Conservation (phyloP, 2,329 filamentous ascomycete species). For the Curvularia lunata region DNA sequence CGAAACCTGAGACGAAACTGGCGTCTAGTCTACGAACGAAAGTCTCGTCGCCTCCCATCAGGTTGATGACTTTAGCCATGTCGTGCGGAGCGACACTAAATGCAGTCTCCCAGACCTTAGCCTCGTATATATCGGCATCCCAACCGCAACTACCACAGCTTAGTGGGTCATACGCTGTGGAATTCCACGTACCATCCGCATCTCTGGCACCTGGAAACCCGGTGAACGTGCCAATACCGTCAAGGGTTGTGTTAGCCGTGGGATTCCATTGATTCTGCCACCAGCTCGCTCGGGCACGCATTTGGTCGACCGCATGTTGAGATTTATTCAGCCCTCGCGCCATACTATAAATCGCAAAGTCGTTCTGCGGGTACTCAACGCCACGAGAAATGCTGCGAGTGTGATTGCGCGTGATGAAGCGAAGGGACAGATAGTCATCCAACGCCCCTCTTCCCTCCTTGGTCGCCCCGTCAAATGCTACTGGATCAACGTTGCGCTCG, state of each 20-base stretch:
- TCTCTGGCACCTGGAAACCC: conserved; percentile 43
- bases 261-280: conserved; percentile 77
- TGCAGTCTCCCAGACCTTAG: too few species aligned
- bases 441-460: conserved; percentile 73
- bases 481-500: conserved; percentile 63
- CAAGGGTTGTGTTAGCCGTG: conserved; percentile 69
- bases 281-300: conserved; percentile 65
- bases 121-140: too few species aligned
- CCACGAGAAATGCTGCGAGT: conserved; percentile 68
- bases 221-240: conserved; percentile 64
- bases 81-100: too few species aligned
- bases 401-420: conserved; percentile 69
- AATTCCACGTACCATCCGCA: too few species aligned
- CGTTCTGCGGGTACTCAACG: conserved; percentile 72
- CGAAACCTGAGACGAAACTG: too few species aligned
- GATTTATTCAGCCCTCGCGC: conserved; percentile 63
- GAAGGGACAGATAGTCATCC: conserved; percentile 69
- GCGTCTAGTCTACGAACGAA: too few species aligned
- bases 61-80: too few species aligned
- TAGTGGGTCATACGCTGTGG: too few species aligned
- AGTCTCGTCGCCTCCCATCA: too few species aligned
- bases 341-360: conserved; percentile 71
- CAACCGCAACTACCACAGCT: too few species aligned
- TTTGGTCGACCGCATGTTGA: conserved; percentile 63
- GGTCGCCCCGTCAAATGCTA: conserved; percentile 64